These are phyloP conservation scores for Stephanodiscus minutulus DNA, from an alignment of 108 stramenopile species.

Conservation along the genomic window DNA sequence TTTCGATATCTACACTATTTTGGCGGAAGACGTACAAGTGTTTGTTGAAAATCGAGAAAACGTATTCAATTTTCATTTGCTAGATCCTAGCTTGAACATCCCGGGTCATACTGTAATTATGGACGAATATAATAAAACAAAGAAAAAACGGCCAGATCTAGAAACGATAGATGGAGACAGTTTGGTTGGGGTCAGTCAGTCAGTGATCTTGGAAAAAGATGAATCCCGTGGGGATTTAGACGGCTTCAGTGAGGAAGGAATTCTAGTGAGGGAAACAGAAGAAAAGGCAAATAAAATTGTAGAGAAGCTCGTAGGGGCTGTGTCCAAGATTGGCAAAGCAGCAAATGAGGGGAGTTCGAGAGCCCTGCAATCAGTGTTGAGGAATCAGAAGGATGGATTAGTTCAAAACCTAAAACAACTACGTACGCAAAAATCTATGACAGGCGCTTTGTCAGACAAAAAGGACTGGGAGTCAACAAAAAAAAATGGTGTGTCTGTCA, in stretches of 20 bases:
- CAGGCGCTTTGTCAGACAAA: not conserved
- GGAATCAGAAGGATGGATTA: conserved; percentile 35
- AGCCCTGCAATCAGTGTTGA: conserved; percentile 36
- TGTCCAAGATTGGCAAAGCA: conserved; percentile 48
- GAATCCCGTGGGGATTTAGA: conserved; percentile 21
- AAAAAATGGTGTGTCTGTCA: conserved; percentile 22
- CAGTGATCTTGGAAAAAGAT: conserved; percentile 15
- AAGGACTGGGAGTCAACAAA: conserved; percentile 11
- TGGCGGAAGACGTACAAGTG: conserved; percentile 51
- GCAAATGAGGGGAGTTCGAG: conserved; percentile 36
- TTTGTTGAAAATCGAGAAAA: conserved; percentile 51
- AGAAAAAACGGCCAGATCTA: conserved; percentile 6
- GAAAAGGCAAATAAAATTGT: conserved; percentile 45
- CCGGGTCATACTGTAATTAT: conserved; percentile 34
- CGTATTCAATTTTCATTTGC: conserved; percentile 49
- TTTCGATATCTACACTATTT: conserved; percentile 41
- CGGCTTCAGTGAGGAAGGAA: conserved; percentile 8
- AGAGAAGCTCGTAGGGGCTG: conserved; percentile 43
- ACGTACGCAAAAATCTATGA: conserved; percentile 11
- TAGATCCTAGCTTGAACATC: conserved; percentile 45
- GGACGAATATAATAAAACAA: conserved; percentile 23
- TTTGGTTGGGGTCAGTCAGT: conserved; percentile 16
- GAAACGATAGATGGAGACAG: conserved; percentile 5
- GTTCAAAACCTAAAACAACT: conserved; percentile 44
- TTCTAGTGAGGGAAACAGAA: conserved; percentile 14